Base-by-base conservation (phyloP, 306 rosid species). In the Cucurbita argyrosperma region DNA sequence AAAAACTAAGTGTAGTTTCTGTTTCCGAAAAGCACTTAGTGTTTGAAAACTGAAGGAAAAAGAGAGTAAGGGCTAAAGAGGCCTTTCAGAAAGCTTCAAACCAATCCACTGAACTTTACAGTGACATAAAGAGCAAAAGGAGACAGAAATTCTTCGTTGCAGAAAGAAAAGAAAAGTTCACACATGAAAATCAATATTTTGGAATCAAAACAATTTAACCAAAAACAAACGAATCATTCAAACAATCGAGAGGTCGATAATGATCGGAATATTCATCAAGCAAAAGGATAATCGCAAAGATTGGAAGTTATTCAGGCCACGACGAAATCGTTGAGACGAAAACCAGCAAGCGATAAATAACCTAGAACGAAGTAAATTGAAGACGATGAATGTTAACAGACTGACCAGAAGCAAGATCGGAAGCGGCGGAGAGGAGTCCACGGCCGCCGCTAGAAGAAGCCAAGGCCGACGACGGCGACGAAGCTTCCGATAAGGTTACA, bases 141-240 rank as follows among this genome's bases (percentile, higher is more conserved):
- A 63, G 69, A 63, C 69, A 63, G 69, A 63, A 63, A 63, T 63
- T 63, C 69, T 39, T 16, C 69, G 49, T 63, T 63, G 69, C 50
- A 63, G 69, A 49, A 63, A 63, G 30, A 63, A 61, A 37, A 61
- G 67, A 63, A 3, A 39, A 63, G 49, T 39, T 63, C 69, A 63
- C 69, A 63, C 50, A 63, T 63, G 49, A n/a, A 39, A 63, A 63
- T 39, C 68, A 37, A 62, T 38, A 38, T 62, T 62, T 38, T 62
- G 39, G 38, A 62, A 62, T 62, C 69, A 63, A 63, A 63, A 63
- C 3, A 16, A 38, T 8, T 4, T 14, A 60, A 35, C 45, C 8
- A 60, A 60, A 61, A 38, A 61, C 14, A 2, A 35, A 13, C 10
- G 3, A 61, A 6, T n/a, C 6, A 6, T 11, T 61, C 68, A 61